Evolutionary conservation across 192 early-diverging fungal species (phyloP).

Genomic region (Gigaspora rosea): DNA sequence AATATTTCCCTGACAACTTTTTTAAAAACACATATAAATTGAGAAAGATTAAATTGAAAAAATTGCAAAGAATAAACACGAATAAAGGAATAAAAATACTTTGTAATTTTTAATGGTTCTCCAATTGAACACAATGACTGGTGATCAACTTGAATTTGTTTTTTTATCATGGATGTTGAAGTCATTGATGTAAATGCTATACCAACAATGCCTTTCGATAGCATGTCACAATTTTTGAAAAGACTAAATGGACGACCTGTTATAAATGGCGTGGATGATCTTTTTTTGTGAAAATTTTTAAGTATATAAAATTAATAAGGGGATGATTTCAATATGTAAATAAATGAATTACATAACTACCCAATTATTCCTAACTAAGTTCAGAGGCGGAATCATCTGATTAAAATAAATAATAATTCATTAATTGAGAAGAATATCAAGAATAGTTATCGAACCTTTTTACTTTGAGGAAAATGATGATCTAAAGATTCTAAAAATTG

Average conservation of each 20-base stretch:
- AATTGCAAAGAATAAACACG: background rate
- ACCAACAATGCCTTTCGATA: conserved; percentile 52
- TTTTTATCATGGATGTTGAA: background rate
- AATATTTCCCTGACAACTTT: conserved; percentile 54
- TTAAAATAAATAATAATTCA: background rate
- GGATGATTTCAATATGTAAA: background rate
- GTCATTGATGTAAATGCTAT: conserved; percentile 38
- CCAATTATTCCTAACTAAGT: conserved; percentile 47
- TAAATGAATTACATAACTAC: background rate
- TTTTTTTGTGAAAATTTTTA: background rate
- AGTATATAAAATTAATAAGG: background rate
- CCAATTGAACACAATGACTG: conserved; percentile 47
- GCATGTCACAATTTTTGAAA: conserved; percentile 46
- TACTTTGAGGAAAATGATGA: conserved; percentile 40
- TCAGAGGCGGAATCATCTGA: background rate
- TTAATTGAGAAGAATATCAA: background rate
- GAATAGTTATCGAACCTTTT: conserved; percentile 33
- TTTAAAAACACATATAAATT: background rate
- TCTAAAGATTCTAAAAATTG: conserved; percentile 54
- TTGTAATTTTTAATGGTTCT: conserved; percentile 52
- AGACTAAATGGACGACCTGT: conserved; percentile 53
- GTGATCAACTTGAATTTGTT: conserved; percentile 36
- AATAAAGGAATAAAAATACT: conserved; percentile 27
- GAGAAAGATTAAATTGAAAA: background rate
- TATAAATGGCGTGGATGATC: conserved; percentile 56